Evolutionary conservation across 1,139 yeast genomes (phyloP).

Genomic region (Scheffersomyces titani): DNA sequence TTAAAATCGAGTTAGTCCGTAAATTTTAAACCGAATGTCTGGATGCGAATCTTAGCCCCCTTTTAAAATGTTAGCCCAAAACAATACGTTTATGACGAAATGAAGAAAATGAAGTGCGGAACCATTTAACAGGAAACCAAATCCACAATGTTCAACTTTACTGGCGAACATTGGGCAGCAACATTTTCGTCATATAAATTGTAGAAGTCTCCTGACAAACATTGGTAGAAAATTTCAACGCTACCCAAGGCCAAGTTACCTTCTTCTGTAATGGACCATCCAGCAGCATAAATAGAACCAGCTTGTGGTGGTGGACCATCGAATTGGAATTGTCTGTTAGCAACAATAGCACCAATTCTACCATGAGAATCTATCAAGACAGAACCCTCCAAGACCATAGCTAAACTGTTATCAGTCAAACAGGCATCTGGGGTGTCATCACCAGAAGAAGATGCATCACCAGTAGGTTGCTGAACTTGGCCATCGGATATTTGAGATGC

Average conservation of each 20-base stretch:
- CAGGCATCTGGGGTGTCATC: slow-evolving; percentile 40
- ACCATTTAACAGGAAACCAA: slow-evolving; percentile 56
- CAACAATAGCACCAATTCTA: slow-evolving; percentile 80
- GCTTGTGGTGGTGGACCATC: slow-evolving; percentile 94
- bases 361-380: slow-evolving; percentile 62
- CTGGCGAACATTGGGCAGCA: slow-evolving; percentile 67
- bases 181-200: slow-evolving; percentile 73
- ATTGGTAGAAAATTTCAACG: slow-evolving; percentile 69
- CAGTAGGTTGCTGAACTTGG: slow-evolving; percentile 25
- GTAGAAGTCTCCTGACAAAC: slow-evolving; percentile 79
- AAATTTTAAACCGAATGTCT: background rate
- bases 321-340: slow-evolving; percentile 86
- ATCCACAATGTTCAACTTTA: slow-evolving; percentile 64
- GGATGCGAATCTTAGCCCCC: background rate
- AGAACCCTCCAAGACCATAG: slow-evolving; percentile 54
- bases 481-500: slow-evolving; percentile 44
- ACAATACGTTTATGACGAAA: slow-evolving; percentile 1
- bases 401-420: slow-evolving; percentile 49
- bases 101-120: background rate
- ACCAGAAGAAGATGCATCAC: slow-evolving; percentile 11
- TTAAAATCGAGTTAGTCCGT: background rate
- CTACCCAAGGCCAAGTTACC: slow-evolving; percentile 74
- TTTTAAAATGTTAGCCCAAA: background rate
- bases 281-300: slow-evolving; percentile 83
- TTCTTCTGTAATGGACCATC: slow-evolving; percentile 70